Evolutionary conservation across 306 rosid genomes (phyloP).

Genomic region (Hippophae rhamnoides): DNA sequence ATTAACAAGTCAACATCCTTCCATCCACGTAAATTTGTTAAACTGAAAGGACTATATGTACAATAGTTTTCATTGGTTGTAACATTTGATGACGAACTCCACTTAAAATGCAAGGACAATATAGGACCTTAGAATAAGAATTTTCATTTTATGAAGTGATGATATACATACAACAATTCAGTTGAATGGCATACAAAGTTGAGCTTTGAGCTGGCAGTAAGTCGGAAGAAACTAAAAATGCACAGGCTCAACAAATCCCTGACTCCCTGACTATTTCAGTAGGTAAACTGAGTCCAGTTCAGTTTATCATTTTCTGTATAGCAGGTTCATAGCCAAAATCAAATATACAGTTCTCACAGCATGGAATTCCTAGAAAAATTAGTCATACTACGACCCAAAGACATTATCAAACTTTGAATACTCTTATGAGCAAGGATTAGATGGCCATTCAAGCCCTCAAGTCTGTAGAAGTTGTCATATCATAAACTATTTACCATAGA

Average conservation of each 20-base stretch:
- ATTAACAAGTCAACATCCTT: too few species aligned
- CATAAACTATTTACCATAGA: conserved; percentile 15
- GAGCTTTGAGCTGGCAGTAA: conserved; percentile 27
- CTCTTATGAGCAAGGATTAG: conserved; percentile 20
- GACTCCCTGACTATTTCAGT: conserved; percentile 19
- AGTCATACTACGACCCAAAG: conserved; percentile 4
- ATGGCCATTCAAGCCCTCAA: conserved; percentile 22
- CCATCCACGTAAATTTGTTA: too few species aligned
- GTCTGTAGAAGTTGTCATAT: conserved; percentile 22
- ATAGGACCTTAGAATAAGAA: conserved; percentile 16
- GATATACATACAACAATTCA: conserved; percentile 29
- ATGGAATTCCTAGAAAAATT: conserved; percentile 22
- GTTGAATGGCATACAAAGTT: conserved; percentile 22
- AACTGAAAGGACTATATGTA: neutral
- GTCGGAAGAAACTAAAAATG: conserved; percentile 21
- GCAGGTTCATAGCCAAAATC: conserved; percentile 26
- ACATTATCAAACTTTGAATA: conserved; percentile 9
- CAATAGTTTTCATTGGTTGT: neutral
- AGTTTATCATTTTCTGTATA: conserved; percentile 39
- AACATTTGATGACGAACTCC: too few species aligned
- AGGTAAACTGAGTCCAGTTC: conserved; percentile 25
- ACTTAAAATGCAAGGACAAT: neutral
- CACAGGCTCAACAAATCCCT: conserved; percentile 19
- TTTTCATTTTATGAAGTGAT: conserved; percentile 21
- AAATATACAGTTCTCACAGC: conserved; percentile 37